Base-by-base conservation (phyloP, 2,329 filamentous ascomycete species). In the Colletotrichum euphorbiae region DNA sequence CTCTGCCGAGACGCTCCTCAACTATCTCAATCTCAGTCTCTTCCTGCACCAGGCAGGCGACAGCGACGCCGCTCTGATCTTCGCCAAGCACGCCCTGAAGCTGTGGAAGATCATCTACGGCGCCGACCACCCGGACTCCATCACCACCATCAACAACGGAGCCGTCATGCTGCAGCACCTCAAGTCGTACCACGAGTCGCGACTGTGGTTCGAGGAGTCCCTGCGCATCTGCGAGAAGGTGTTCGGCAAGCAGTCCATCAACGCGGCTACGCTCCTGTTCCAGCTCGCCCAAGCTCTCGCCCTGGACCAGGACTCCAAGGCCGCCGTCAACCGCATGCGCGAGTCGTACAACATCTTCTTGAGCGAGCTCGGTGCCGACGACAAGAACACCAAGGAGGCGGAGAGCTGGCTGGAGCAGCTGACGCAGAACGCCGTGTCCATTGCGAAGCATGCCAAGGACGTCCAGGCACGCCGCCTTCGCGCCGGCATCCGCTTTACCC, bases 31-130 rank as follows among this genome's bases (percentile, higher is more conserved):
- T 82, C 86, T 99, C 64, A 95, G 92, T 75, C 84, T 99, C 57
- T 98, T 98, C 78, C 90, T 97, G 77, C 96, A 99, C 80, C 93
- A 94, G 69, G 91, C 90, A 56, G 94, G 94, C 71, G 95, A 98
- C 78, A 98, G 94, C 76, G 92, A 91, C 80, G 87, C 89, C 67
- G 96, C 95, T n/a, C 84, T 99, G 62, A 86, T 88, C 12, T 98
- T 97, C 77, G 91, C 97, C 72, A 93, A 93, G 78, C 96, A 99
- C 78, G 96, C 96, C 6, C 87, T 99, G 72, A 91, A 96, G 77
- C 85, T 99, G 70, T 98, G 95, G 95, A 98, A 97, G 84, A 88
- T 98, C 74, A 95, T 98, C 74, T 99, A 98, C 77, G 96, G 96
- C 36, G 84, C 91, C 33, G 92, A 93, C 74, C 96, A 99, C 80